Conservation (phyloP, 148 eudicot genomes). For the Fagopyrum esculentum region DNA sequence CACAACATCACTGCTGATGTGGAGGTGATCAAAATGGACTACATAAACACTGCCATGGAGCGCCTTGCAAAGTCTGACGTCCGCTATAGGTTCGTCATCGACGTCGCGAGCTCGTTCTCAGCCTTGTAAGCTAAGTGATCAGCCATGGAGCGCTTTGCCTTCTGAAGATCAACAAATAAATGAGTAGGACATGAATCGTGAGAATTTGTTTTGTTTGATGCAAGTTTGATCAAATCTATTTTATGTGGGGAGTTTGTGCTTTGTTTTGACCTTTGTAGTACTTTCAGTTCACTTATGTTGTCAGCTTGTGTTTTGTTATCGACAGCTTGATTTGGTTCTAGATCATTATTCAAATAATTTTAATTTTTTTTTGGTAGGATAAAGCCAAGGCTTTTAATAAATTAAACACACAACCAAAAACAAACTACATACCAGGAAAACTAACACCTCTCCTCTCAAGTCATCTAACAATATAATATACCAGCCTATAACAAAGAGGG, state of each 20-base stretch:
- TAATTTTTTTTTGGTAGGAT: no score
- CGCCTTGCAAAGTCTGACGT: slow-evolving; percentile 55
- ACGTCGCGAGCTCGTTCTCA: slow-evolving; percentile 37
- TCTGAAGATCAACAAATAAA: background rate
- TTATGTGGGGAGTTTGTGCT: background rate
- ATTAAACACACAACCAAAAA: no score
- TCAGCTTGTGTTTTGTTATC: no score
- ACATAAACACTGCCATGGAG: slow-evolving; percentile 44
- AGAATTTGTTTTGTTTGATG: background rate
- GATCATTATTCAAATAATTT: no score
- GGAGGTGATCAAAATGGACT: slow-evolving; percentile 45
- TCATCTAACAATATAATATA: no score
- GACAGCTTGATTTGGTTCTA: no score
- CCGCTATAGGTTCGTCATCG: slow-evolving; percentile 58
- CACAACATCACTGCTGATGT: slow-evolving; percentile 46
- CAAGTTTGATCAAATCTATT: background rate
- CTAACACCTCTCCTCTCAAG: no score
- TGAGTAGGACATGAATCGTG: background rate
- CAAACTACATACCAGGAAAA: no score
- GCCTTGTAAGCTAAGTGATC: background rate
- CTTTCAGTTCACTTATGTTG: no score
- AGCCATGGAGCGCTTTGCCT: background rate
- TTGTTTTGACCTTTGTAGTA: background rate
- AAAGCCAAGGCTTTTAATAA: no score
- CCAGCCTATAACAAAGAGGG: no score